Evolutionary conservation across 1,139 yeast genomes (phyloP).

Genomic region (Suhomyces terraborum): DNA sequence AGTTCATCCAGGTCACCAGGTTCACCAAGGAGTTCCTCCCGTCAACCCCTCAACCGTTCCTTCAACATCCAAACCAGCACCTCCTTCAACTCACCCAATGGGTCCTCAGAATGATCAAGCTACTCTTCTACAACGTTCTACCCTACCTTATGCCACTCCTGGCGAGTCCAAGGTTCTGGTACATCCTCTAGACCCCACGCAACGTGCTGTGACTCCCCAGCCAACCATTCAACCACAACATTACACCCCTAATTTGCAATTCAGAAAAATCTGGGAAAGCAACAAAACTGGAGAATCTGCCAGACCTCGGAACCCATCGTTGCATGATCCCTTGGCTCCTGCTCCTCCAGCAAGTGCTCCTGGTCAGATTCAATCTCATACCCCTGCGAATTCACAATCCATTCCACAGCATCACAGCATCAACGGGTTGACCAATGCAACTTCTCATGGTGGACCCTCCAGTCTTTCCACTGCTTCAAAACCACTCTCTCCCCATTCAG

Average conservation of each 20-base stretch:
- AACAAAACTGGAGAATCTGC: constrained; percentile 13
- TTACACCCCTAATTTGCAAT: constrained; percentile 36
- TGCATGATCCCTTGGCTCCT: constrained; percentile 39
- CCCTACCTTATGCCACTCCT: constrained; percentile 6
- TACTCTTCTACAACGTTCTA: background rate
- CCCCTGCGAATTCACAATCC: too few relatives aligned
- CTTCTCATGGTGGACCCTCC: background rate
- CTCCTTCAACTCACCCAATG: too few relatives aligned
- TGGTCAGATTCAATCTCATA: too few relatives aligned
- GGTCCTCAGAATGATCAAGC: background rate
- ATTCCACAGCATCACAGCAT: too few relatives aligned
- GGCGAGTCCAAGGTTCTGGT: constrained; percentile 11
- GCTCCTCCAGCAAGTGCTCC: constrained; percentile 19
- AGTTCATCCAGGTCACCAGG: constrained; percentile 7
- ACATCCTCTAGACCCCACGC: constrained; percentile 1
- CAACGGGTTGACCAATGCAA: background rate
- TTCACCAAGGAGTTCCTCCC: too few relatives aligned
- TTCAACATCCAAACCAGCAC: too few relatives aligned
- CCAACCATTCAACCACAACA: constrained; percentile 13
- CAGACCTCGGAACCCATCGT: constrained; percentile 35
- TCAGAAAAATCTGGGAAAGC: constrained; percentile 43
- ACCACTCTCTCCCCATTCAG: constrained; percentile 3
- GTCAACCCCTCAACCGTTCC: background rate
- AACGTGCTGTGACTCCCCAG: constrained; percentile 4
- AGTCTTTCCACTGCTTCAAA: background rate